Percentiles rank a stretch among this genome's conserved stretches.
Conservation (phyloP, 352 stramenopile species). For the Chrysophaeum taylorii region DNA sequence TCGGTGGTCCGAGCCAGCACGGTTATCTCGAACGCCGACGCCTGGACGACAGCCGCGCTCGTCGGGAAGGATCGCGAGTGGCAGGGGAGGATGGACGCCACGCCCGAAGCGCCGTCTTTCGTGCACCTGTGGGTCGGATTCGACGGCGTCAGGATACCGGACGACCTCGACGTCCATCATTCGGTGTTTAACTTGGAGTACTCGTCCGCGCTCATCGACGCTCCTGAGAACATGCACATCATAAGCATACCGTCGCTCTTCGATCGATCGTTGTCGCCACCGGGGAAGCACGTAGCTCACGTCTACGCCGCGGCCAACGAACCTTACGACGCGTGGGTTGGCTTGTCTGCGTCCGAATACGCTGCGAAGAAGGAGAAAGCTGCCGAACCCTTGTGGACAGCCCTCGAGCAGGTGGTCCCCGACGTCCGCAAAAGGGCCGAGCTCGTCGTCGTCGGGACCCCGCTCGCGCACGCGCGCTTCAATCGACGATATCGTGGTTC, state of each 20-base stretch:
- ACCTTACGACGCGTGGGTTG: conserved; percentile 48
- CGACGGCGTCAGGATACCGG: conserved; percentile 38
- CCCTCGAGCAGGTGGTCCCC: conserved; percentile 54
- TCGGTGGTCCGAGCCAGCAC: conserved; percentile 39
- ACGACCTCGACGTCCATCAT: conserved; percentile 54
- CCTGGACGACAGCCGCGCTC: conserved; percentile 44
- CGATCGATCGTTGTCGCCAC: conserved; percentile 48
- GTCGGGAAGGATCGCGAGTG: conserved; percentile 4
- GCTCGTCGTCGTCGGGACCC: conserved; percentile 48
- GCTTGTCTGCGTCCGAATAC: conserved; percentile 45
- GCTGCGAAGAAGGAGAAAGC: conserved; percentile 47
- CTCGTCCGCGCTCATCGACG: conserved; percentile 34
- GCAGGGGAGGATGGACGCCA: conserved; percentile 33
- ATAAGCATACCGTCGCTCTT: conserved; percentile 60
- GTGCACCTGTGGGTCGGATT: conserved; percentile 66
- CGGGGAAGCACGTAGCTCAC: conserved; percentile 59
- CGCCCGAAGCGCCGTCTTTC: conserved; percentile 50
- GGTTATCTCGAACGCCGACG: conserved; percentile 55
- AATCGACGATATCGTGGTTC: conserved; percentile 49
- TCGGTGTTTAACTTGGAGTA: conserved; percentile 45
- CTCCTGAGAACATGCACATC: conserved; percentile 56
- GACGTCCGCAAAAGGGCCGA: conserved; percentile 50
- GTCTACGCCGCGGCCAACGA: conserved; percentile 56
- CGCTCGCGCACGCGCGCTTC: conserved; percentile 56
- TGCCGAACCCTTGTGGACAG: conserved; percentile 46